These are phyloP conservation scores for Hawksworthiomyces lignivorus DNA, from an alignment of 2,329 filamentous ascomycete species.

Conservation along the genomic window DNA sequence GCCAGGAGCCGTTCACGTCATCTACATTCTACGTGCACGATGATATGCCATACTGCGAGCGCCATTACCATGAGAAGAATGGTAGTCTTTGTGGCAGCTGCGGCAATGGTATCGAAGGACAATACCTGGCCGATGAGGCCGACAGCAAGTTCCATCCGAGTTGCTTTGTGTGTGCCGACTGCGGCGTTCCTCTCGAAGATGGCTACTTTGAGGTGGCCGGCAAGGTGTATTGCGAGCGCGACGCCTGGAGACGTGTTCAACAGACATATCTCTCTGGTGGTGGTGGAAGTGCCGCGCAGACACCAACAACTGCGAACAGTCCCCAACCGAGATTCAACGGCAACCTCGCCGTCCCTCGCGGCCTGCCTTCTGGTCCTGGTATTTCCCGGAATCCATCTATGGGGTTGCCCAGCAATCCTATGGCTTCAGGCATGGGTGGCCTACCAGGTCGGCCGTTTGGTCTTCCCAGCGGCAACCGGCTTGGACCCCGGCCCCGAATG, in stretches of 20 bases:
- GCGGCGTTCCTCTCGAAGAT: constrained; percentile 62
- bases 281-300: not conserved
- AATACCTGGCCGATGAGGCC: constrained; percentile 78
- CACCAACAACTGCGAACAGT: too few species aligned
- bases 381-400: constrained; percentile 7
- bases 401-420: constrained; percentile 6
- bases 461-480: constrained; percentile 23
- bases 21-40: constrained; percentile 87
- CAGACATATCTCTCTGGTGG: constrained; percentile 12
- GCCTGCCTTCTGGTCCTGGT: constrained; percentile 18
- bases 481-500: constrained; percentile 40
- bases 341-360: constrained; percentile 8
- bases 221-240: constrained; percentile 75
- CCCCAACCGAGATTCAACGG: not conserved
- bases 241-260: constrained; percentile 56
- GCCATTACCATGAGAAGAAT: constrained; percentile 88
- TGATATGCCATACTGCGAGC: constrained; percentile 82
- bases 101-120: constrained; percentile 80
- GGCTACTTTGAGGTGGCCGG: constrained; percentile 90
- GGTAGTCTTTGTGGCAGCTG: constrained; percentile 77
- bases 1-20: constrained; percentile 71
- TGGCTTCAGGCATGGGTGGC: not conserved
- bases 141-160: constrained; percentile 75
- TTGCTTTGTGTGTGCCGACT: constrained; percentile 81
- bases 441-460: constrained; percentile 21